Percentiles rank a stretch among this genome's conserved stretches.
These are phyloP conservation scores for Nakazawaea pomicola DNA, from an alignment of 805 yeast genomes.

Conservation along the genomic window DNA sequence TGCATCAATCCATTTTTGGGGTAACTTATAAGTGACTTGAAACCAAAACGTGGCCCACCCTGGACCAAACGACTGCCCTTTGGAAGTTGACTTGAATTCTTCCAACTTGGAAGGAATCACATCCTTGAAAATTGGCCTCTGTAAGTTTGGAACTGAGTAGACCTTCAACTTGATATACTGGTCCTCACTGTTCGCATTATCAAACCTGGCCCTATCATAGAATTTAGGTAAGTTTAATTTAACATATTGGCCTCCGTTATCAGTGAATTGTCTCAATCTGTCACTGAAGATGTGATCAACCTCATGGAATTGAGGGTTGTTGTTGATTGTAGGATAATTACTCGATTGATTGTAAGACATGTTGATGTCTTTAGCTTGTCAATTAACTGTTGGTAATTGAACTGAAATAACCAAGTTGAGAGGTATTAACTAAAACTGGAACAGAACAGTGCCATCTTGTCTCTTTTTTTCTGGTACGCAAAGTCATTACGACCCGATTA, in stretches of 20 bases:
- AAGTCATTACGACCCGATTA: too few species aligned
- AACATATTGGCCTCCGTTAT: conserved; percentile 66
- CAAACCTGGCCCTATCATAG: conserved; percentile 58
- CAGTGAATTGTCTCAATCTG: conserved; percentile 72
- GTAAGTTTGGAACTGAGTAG: conserved; percentile 68
- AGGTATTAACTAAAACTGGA: too few species aligned
- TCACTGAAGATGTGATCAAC: conserved; percentile 68
- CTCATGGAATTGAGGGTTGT: conserved; percentile 66
- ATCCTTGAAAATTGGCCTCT: conserved; percentile 59
- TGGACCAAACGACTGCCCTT: conserved; percentile 84
- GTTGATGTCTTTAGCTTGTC: too few species aligned
- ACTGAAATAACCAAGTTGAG: too few species aligned
- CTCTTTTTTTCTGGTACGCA: too few species aligned
- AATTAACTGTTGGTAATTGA: too few species aligned
- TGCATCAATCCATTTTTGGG: conserved; percentile 49
- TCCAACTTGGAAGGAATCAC: conserved; percentile 44
- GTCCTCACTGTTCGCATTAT: conserved; percentile 27
- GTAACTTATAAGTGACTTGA: conserved; percentile 59
- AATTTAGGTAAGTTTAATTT: conserved; percentile 76
- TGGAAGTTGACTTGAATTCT: conserved; percentile 50
- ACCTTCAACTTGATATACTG: conserved; percentile 51
- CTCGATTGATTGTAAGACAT: conserved; percentile 3
- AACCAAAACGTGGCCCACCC: conserved; percentile 98
- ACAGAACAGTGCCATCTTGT: too few species aligned
- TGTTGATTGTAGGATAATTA: conserved; percentile 35